phyloP scores from a whole-genome alignment of 2,329 filamentous ascomycete genomes.

The Aspergillus candidus region DNA sequence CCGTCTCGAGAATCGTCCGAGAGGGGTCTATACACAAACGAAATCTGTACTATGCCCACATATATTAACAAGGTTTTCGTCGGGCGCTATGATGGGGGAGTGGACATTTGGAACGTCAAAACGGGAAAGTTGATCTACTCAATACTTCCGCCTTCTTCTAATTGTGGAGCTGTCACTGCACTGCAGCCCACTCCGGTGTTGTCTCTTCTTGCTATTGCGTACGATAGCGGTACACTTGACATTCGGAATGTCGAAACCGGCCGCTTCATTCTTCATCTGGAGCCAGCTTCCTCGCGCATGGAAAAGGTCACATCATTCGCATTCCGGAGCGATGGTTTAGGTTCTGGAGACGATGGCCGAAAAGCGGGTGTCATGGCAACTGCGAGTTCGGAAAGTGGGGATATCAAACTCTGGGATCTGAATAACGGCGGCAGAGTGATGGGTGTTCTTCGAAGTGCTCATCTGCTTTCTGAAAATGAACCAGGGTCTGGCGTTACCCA shows the following conservation, averaged over 20 bases:
- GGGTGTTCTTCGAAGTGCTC: constrained; percentile 79
- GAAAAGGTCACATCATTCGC: constrained; percentile 70
- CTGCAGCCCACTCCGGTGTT: constrained; percentile 78
- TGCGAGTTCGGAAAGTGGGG: constrained; percentile 68
- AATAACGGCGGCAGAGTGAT: constrained; percentile 82
- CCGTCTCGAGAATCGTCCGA: constrained; percentile 52
- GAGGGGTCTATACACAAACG: constrained; percentile 66
- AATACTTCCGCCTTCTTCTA: constrained; percentile 66
- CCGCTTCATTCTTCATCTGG: constrained; percentile 63
- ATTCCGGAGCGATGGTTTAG: constrained; percentile 82
- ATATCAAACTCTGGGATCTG: constrained; percentile 94
- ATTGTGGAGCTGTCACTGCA: constrained; percentile 76
- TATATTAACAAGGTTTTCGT: constrained; percentile 95
- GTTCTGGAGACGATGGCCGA: constrained; percentile 79
- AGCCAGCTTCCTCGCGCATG: constrained; percentile 57
- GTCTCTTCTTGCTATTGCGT: constrained; percentile 81
- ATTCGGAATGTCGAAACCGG: constrained; percentile 80
- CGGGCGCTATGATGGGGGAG: constrained; percentile 76
- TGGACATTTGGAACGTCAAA: constrained; percentile 97
- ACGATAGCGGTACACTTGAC: constrained; percentile 68
- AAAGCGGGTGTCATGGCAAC: constrained; percentile 93
- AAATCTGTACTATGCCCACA: constrained; percentile 82
- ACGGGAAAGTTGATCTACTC: constrained; percentile 88
- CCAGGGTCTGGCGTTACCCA: constrained; percentile 71
- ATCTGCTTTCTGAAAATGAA: constrained; percentile 56